phyloP scores from a whole-genome alignment of 2,329 filamentous ascomycete genomes.

The Cordyceps cicadae region DNA sequence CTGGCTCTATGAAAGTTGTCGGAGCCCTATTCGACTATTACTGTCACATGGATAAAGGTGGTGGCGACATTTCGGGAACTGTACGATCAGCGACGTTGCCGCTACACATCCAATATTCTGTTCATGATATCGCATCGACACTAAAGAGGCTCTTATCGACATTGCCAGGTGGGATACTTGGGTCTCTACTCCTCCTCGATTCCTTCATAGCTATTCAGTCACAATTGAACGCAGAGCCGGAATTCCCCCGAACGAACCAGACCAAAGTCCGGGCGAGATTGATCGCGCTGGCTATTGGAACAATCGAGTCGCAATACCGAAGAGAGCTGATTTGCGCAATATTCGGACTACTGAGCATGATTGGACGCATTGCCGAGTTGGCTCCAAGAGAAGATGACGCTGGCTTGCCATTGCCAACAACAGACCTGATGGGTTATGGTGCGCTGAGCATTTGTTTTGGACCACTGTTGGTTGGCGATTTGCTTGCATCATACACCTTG shows the following conservation, averaged over 20 bases:
- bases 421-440: conserved; percentile 56
- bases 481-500: conserved; percentile 44
- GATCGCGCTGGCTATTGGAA: conserved; percentile 54
- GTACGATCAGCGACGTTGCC: conserved; percentile 53
- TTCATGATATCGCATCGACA: conserved; percentile 58
- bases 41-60: conserved; percentile 38
- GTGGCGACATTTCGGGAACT: conserved; percentile 45
- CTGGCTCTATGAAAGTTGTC: conserved; percentile 50
- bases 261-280: conserved; percentile 53
- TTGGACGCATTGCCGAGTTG: conserved; percentile 50
- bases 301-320: conserved; percentile 50
- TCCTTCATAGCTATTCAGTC: conserved; percentile 53
- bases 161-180: conserved; percentile 58
- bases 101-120: conserved; percentile 47
- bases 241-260: conserved; percentile 44
- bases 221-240: conserved; percentile 43
- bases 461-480: conserved; percentile 52
- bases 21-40: conserved; percentile 57
- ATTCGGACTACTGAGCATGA: conserved; percentile 54
- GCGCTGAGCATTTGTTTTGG: conserved; percentile 58
- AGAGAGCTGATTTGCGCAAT: conserved; percentile 59
- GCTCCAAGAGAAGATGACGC: conserved; percentile 42
- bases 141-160: conserved; percentile 59
- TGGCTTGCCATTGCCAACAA: conserved; percentile 44
- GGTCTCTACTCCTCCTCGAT: conserved; percentile 53